Evolutionary conservation across 257 asterid species (phyloP), one percentile per base, ranked within the genome.

Genomic region (Salvia miltiorrhiza): DNA sequence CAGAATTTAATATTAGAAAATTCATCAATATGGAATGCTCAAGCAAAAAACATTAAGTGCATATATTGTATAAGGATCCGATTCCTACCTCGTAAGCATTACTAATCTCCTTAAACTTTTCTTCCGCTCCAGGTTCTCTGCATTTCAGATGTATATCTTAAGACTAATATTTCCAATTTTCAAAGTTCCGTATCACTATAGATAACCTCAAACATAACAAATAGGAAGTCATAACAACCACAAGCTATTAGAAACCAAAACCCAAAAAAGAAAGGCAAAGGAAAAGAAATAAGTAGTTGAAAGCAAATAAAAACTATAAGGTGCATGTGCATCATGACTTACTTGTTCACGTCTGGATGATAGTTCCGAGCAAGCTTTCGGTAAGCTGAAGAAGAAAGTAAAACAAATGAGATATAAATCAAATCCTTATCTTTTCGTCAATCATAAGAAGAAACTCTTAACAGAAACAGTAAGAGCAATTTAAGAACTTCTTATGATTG

Each of bases 341-440:
- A 87, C 99, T 86, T 94, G 90, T 89, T 91, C 73, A 94, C 99
- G 66, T 94, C 99, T 9, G 97, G 99, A 83, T 94, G 99, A 81
- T 80, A 83, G 73, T 74, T 91, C 83, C 99, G 80, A n/a, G 99
- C 99, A 54, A 94, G 97, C 86, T 91, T 91, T 70, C 99, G 86
- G 64, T 94, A 94, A 39, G 96, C 99, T 94, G 92, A 79, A 75
- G 61, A 71, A 59, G 70, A 76, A 65, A 70, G 47, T 7, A 66
- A 49, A 19, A 68, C n/a, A 13, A 62, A 49, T 17, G 17, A 65
- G 54, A 57, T n/a, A 24, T 19, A 21, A 28, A 28, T 37, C 43
- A 47, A 17, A 59, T 66, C 68, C n/a, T n/a, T n/a, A n/a, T n/a
- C n/a, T n/a, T n/a, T n/a, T n/a, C n/a, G n/a, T n/a, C n/a, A n/a